phyloP scores from a whole-genome alignment of 1,139 yeast species.

The Pichia sp. region DNA sequence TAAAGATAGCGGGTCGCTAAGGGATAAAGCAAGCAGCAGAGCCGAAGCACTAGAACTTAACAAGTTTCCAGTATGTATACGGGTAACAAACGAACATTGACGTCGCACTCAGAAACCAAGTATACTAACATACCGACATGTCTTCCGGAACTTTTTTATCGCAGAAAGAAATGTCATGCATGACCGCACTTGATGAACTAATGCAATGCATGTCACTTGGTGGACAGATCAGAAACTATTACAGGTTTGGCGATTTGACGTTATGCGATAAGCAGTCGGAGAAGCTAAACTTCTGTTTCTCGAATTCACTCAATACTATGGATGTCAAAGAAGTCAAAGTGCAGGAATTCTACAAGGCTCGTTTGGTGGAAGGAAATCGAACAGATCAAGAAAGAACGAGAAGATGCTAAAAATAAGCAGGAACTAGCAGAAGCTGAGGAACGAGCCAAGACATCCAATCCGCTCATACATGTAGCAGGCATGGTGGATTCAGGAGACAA shows the following conservation, averaged over 20 bases:
- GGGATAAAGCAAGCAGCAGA: conserved; percentile 23
- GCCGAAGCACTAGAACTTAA: conserved; percentile 21
- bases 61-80: conserved; percentile 26
- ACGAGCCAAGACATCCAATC: conserved; percentile 34
- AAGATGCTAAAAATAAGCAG: too few species aligned
- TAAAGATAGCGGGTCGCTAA: conserved; percentile 11
- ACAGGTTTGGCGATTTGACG: conserved; percentile 72
- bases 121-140: conserved; percentile 13
- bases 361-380: conserved; percentile 49
- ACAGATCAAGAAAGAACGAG: conserved; percentile 27
- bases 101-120: neutral
- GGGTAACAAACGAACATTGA: conserved; percentile 7
- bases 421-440: too few species aligned
- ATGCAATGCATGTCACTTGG: conserved; percentile 84
- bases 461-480: conserved; percentile 29
- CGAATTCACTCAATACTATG: conserved; percentile 43
- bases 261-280: conserved; percentile 63
- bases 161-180: conserved; percentile 51
- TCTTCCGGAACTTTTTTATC: neutral
- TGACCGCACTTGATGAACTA: conserved; percentile 82
- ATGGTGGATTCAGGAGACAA: too few species aligned
- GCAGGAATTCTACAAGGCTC: conserved; percentile 62
- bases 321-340: conserved; percentile 46
- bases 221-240: conserved; percentile 77
- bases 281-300: conserved; percentile 76